These are phyloP conservation scores for Backusella sp. DNA, from an alignment of 192 early-diverging fungal species.

Conservation along the genomic window DNA sequence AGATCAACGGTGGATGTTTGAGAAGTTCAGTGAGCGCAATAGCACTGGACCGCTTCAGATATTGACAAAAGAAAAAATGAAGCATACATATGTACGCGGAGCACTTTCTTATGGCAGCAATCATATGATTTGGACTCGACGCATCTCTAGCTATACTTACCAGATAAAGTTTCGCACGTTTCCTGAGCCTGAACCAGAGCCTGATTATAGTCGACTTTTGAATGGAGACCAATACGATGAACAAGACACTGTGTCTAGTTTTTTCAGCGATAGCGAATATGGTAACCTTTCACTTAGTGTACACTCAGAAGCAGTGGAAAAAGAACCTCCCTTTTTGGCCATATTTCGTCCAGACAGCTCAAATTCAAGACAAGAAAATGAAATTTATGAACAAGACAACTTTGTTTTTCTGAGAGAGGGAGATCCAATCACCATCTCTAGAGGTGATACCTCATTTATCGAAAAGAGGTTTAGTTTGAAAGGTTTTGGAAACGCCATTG, in stretches of 20 bases:
- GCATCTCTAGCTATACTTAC: background rate
- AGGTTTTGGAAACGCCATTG: background rate
- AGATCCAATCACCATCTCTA: background rate
- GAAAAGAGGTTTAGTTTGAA: background rate
- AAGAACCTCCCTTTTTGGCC: background rate
- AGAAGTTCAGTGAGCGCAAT: background rate
- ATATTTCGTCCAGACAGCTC: background rate
- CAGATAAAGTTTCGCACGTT: background rate
- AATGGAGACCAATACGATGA: background rate
- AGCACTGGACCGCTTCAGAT: background rate
- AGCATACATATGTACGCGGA: background rate
- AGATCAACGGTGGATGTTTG: background rate
- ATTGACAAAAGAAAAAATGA: background rate
- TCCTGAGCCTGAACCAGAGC: background rate
- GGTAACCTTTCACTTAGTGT: background rate
- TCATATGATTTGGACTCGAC: background rate
- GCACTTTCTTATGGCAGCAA: background rate
- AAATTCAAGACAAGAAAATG: background rate
- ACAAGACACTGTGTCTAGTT: background rate
- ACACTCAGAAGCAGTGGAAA: background rate
- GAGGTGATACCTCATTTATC: background rate
- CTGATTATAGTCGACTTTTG: background rate
- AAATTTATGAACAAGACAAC: background rate
- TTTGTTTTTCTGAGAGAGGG: background rate
- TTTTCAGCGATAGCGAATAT: background rate